Evolutionary conservation across 805 yeast genomes (phyloP), one percentile per base, ranked within the genome.

Genomic region (Barnettozyma sucrosica): DNA sequence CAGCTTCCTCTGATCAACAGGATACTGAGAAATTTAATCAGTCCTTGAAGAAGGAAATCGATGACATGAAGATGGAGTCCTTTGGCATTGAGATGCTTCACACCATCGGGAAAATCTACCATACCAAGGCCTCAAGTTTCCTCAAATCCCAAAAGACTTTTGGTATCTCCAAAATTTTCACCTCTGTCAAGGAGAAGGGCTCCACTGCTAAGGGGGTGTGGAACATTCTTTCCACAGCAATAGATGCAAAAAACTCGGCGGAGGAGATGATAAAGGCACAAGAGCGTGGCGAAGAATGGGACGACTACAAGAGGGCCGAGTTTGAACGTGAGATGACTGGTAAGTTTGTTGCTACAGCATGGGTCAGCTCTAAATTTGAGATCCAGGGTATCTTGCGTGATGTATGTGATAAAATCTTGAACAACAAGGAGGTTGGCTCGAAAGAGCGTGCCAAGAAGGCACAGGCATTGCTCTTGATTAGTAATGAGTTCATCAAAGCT

Each of bases 351-450:
- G 92, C 93, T 7, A 89, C 96, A 1, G 95, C 96, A 18, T 93
- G 99, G 99, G 86, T 87, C 20, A 87, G 95, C 36, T 88, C 96
- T 19, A 82, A 85, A 56, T 83, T 81, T 66, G 99, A 93, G 68
- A 81, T 90, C 46, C 83, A 83, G 50, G 74, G 84, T 25, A 82
- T 86, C n/a, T 62, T 86, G 45, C 79, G 93, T 43, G 90, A 84
- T 28, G 89, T 89, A 9, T 87, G 93, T 64, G 93, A 87, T 54
- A 75, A 73, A 50, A 85, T 90, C 6, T 71, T 90, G 40, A 70
- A 77, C 51, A 97, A 92, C 61, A 81, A 82, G 61, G 50, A 65
- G 0, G 76, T 85, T n/a, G 63, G 78, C 8, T 69, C 77, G 13
- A 72, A 77, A 51, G 83, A 81, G 58, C 79, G 95, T 54, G 56